A percentile compares a stretch with the other conserved stretches of the same genome.
Conservation (phyloP, 306 rosid species). For the Dalbergia cochinchinensis region DNA sequence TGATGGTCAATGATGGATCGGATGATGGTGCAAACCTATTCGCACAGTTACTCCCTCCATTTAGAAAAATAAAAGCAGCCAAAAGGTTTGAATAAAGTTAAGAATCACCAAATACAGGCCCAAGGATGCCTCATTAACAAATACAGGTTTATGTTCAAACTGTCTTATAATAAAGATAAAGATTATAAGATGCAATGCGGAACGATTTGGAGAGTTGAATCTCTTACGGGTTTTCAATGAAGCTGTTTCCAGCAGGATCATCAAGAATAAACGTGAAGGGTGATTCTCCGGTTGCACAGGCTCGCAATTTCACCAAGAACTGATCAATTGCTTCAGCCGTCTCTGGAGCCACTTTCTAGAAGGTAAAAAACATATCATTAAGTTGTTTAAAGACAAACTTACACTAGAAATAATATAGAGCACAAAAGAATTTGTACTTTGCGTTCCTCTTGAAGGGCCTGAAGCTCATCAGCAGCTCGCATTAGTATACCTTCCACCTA, state of each 20-base stretch:
- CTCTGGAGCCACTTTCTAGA: conserved; percentile 80
- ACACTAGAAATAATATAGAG: not conserved
- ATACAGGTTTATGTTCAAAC: conserved; percentile 17
- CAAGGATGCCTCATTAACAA: conserved; percentile 13
- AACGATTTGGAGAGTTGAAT: not conserved
- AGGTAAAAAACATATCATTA: conserved; percentile 48
- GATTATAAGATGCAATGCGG: conserved; percentile 2
- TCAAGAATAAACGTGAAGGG: conserved; percentile 83
- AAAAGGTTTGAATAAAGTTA: conserved; percentile 19
- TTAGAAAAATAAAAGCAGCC: conserved; percentile 35
- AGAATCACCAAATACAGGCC: conserved; percentile 23
- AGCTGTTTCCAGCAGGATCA: conserved; percentile 99
- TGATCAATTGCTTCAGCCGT: conserved; percentile 88
- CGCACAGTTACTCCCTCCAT: conserved; percentile 24
- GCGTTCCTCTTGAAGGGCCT: conserved; percentile 93
- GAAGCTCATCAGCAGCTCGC: conserved; percentile 83
- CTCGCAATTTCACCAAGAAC: conserved; percentile 79
- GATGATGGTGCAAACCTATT: conserved; percentile 84
- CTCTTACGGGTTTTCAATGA: conserved; percentile 93
- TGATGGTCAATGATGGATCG: conserved; percentile 80
- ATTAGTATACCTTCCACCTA: conserved; percentile 92
- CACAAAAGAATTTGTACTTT: conserved; percentile 56
- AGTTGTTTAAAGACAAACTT: conserved; percentile 26
- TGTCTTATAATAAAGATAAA: conserved; percentile 4
- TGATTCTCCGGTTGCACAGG: conserved; percentile 72